A percentile compares a stretch with the other conserved stretches of the same genome.
phyloP scores from a whole-genome alignment of 2,329 filamentous ascomycete species.

The Beauveria scarabaeidicola region DNA sequence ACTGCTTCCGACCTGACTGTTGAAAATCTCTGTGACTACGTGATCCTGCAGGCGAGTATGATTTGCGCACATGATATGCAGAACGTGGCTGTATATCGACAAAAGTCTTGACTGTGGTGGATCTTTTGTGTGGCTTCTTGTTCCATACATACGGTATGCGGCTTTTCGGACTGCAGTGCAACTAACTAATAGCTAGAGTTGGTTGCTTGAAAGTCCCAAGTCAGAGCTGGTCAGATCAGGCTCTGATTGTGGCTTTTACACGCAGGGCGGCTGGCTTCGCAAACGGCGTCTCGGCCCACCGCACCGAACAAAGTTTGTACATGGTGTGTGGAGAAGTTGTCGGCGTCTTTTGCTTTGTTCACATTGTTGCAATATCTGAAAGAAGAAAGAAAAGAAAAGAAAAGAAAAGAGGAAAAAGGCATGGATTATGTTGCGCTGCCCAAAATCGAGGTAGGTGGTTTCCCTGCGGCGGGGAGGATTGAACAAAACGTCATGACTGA shows the following conservation, averaged over 20 bases:
- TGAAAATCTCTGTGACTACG: too few relatives aligned
- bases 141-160: too few relatives aligned
- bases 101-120: too few relatives aligned
- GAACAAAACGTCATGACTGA: not conserved
- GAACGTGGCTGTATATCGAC: too few relatives aligned
- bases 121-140: too few relatives aligned
- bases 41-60: too few relatives aligned
- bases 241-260: not conserved
- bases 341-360: not conserved
- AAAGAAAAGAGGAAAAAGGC: not conserved
- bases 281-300: not conserved
- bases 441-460: slow-evolving; percentile 42
- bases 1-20: too few relatives aligned
- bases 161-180: too few relatives aligned
- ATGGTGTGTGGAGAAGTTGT: not conserved
- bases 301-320: not conserved
- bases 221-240: too few relatives aligned
- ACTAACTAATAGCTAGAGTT: too few relatives aligned
- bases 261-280: not conserved
- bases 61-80: too few relatives aligned
- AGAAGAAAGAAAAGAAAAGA: not conserved
- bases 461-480: not conserved
- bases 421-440: slow-evolving; percentile 43
- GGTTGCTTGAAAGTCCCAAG: too few relatives aligned
- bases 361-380: not conserved